A percentile compares a stretch with the other conserved stretches of the same genome.
phyloP scores from a whole-genome alignment of 2,329 filamentous ascomycete species.

The Torrubiella hemipterigena region DNA sequence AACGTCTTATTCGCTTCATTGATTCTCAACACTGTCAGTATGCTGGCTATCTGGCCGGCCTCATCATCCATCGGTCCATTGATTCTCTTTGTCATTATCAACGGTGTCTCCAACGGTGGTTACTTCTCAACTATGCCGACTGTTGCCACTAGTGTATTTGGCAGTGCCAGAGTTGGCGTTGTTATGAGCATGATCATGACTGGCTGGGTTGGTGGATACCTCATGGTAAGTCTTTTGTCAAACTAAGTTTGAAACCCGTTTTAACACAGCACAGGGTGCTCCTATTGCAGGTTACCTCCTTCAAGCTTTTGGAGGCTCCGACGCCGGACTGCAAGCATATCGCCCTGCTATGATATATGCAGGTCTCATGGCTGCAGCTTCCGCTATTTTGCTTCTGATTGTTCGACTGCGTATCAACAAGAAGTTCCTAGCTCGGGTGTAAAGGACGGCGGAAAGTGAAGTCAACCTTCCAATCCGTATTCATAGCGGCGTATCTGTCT shows the following conservation, averaged over 20 bases:
- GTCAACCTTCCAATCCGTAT: too few species aligned
- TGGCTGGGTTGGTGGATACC: conserved; percentile 48
- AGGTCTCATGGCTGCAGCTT: conserved; percentile 36
- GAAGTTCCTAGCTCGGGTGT: conserved; percentile 17
- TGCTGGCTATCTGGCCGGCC: conserved; percentile 49
- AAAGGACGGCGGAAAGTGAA: too few species aligned
- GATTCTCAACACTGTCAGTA: conserved; percentile 40
- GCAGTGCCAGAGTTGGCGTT: conserved; percentile 37
- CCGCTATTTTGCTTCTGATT: conserved; percentile 27
- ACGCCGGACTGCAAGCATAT: conserved; percentile 37
- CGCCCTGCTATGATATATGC: conserved; percentile 51
- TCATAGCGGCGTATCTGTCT: too few species aligned
- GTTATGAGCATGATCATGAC: conserved; percentile 52
- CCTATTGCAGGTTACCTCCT: conserved; percentile 51
- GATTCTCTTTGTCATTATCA: conserved; percentile 44
- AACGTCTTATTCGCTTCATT: conserved; percentile 42
- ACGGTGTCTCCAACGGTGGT: conserved; percentile 47
- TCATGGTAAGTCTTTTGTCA: conserved; percentile 32
- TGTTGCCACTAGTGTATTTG: conserved; percentile 47
- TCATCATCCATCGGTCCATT: conserved; percentile 41
- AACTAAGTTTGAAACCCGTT: neutral
- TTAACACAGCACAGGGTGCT: conserved; percentile 24
- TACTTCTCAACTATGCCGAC: conserved; percentile 56
- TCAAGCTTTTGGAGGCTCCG: conserved; percentile 38
- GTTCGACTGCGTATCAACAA: conserved; percentile 30